phyloP scores from a whole-genome alignment of 768 basidiomycete genomes.

The Amanita subjunquillea region DNA sequence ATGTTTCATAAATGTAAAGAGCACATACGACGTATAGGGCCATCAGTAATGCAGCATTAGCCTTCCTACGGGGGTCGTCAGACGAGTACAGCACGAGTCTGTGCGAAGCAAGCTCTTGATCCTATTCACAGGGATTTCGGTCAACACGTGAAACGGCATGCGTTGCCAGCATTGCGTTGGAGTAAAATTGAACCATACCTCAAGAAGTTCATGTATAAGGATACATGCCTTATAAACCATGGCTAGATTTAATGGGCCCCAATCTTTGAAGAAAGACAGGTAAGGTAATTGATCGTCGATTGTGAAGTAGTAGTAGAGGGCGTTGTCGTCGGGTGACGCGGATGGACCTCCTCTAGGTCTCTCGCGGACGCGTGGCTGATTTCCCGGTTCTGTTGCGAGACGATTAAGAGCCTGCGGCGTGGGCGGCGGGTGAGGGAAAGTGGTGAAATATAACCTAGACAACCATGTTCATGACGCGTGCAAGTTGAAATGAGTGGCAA shows the following conservation, averaged over 20 bases:
- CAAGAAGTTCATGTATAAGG: constrained; percentile 79
- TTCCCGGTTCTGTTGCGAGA: constrained; percentile 36
- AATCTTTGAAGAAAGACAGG: constrained; percentile 90
- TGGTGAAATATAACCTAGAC: constrained; percentile 76
- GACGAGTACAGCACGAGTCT: constrained; percentile 84
- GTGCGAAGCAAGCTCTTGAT: constrained; percentile 60
- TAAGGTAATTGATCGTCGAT: constrained; percentile 90
- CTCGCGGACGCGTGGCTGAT: constrained; percentile 53
- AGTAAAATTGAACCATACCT: constrained; percentile 35
- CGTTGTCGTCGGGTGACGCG: constrained; percentile 61
- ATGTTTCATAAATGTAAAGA: constrained; percentile 5
- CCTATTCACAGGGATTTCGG: constrained; percentile 31
- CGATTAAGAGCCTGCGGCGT: constrained; percentile 55
- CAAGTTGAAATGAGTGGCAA: constrained; percentile 8
- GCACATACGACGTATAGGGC: constrained; percentile 80
- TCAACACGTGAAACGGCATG: constrained; percentile 20
- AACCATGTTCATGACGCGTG: constrained; percentile 7
- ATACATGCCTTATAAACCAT: constrained; percentile 93
- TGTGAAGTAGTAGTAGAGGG: constrained; percentile 83
- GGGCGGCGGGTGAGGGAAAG: constrained; percentile 74
- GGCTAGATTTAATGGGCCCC: constrained; percentile 87
- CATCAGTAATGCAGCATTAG: constrained; percentile 91
- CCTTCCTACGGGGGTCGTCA: constrained; percentile 76
- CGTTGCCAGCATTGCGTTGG: constrained; percentile 18
- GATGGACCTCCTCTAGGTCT: constrained; percentile 50